Base-by-base conservation (phyloP, 2,329 filamentous ascomycete species). In the Sarocladium kiliense region DNA sequence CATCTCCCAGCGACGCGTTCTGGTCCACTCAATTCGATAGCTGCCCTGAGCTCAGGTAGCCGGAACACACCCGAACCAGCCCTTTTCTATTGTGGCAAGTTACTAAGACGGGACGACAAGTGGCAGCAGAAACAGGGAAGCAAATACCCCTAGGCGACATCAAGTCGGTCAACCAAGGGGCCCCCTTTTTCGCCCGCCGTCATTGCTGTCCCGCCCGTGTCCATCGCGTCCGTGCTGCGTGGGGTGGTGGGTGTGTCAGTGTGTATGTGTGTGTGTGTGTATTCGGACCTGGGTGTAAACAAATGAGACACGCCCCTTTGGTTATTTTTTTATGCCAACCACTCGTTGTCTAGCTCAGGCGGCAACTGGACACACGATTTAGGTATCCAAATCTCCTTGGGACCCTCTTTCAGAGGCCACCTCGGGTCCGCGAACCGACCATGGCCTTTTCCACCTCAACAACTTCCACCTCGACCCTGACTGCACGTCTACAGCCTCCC, bases 381-480 rank as follows among this genome's bases (percentile, higher is more conserved):
- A 30, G 44, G 14, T 27, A 27, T 30, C 23, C 44, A 49, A 49
- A 49, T 49, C 44, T 49, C 44, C 44, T 30, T 4, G 21, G 44
- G 44, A 49, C 44, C 44, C 44, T 49, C 44, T 49, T 51, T 51
- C 47, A 36, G 47, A 51, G 47, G 47, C 47, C 18, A 25, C 47
- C 47, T 25, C 47, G 47, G 44, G 47, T 5, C 47, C 16, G 14
- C 26, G 26, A 36, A 6, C 23, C 30, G 27, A 51, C 47, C 47
- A 51, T 51, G 47, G 47, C 47, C 18, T 51, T 51, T 51, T 34
- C 47, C 30, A 36, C 47, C 47, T 51, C 47, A 36, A 65, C 69
- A 36, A 65, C 69, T 25, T 32, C 54, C n/a, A 36, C 55, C 26
- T 19, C 53, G 23, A 56, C 55, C 14, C 18, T 51, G 21, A 21